These are phyloP conservation scores for Schizonepeta tenuifolia DNA, from an alignment of 257 asterid species.

Conservation along the genomic window DNA sequence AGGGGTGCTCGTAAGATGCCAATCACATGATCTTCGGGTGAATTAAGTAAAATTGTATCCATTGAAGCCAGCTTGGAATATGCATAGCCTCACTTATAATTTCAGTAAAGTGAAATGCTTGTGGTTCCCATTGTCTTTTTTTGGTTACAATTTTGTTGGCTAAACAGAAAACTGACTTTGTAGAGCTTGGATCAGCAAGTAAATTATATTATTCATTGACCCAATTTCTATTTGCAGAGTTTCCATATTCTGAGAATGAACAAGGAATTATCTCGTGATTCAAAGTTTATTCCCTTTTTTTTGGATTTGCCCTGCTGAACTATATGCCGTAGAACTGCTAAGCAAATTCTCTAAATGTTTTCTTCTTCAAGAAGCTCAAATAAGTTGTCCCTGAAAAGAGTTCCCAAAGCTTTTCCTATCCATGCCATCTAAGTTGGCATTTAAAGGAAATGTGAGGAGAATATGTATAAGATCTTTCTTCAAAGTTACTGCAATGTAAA, in stretches of 20 bases:
- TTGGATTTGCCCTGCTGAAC: not conserved
- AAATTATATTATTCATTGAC: not conserved
- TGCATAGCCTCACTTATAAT: constrained; percentile 12
- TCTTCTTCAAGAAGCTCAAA: not conserved
- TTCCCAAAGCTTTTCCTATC: not conserved
- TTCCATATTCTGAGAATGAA: not conserved
- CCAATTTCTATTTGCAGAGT: not conserved
- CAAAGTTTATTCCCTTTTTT: not conserved
- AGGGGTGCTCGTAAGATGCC: not conserved
- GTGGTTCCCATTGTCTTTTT: not conserved
- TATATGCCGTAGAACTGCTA: not conserved
- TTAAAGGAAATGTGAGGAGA: not conserved
- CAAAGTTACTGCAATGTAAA: not conserved
- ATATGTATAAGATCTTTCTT: not conserved
- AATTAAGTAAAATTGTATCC: not conserved
- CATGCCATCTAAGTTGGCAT: not conserved
- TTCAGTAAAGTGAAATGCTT: constrained; percentile 8
- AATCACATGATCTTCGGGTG: not conserved
- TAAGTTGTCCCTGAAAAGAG: not conserved
- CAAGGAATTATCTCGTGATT: not conserved
- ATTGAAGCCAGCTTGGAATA: not conserved
- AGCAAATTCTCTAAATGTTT: not conserved
- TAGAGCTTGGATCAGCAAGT: not conserved
- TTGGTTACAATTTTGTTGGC: not conserved
- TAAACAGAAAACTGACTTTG: not conserved